Percentiles rank a stretch among this genome's conserved stretches.
These are phyloP conservation scores for Cercophora sp. DNA, from an alignment of 495 filamentous ascomycete species.

Conservation along the genomic window DNA sequence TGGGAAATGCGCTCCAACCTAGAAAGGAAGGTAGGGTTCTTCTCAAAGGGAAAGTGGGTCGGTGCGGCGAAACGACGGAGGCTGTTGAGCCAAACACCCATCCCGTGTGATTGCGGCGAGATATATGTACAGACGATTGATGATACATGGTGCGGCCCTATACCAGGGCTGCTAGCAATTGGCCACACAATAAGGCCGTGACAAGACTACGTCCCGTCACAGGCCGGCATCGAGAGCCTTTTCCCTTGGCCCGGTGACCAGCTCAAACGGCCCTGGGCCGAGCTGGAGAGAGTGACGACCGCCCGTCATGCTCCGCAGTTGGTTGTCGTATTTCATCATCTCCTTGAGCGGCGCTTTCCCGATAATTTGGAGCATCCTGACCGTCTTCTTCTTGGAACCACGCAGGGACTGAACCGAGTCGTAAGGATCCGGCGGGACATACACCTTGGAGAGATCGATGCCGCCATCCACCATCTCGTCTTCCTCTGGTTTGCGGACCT, in stretches of 20 bases:
- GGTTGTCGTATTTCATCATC: conserved; percentile 94
- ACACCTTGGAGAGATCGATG: conserved; percentile 69
- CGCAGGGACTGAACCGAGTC: conserved; percentile 48
- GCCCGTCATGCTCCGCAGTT: conserved; percentile 80
- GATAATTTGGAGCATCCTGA: conserved; percentile 55
- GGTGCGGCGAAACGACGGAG: too few relatives aligned
- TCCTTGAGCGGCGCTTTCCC: conserved; percentile 90
- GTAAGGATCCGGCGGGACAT: conserved; percentile 83
- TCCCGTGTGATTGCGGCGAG: too few relatives aligned
- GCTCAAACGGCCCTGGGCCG: conserved; percentile 85
- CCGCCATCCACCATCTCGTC: conserved; percentile 15
- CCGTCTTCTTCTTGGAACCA: conserved; percentile 33
- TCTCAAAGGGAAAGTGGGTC: too few relatives aligned
- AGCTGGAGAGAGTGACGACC: conserved; percentile 91
- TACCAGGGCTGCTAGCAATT: too few relatives aligned
- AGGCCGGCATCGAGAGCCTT: conserved; percentile 27
- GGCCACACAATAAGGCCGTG: background rate
- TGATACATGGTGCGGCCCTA: too few relatives aligned
- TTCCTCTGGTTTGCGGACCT: conserved; percentile 62
- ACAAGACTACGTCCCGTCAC: background rate
- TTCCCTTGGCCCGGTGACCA: conserved; percentile 60
- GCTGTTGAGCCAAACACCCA: too few relatives aligned
- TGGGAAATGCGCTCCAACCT: too few relatives aligned
- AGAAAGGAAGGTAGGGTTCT: too few relatives aligned
- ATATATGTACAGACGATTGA: too few relatives aligned